Base-by-base conservation (phyloP, 108 stramenopile species). In the Epithemia pelagica region DNA sequence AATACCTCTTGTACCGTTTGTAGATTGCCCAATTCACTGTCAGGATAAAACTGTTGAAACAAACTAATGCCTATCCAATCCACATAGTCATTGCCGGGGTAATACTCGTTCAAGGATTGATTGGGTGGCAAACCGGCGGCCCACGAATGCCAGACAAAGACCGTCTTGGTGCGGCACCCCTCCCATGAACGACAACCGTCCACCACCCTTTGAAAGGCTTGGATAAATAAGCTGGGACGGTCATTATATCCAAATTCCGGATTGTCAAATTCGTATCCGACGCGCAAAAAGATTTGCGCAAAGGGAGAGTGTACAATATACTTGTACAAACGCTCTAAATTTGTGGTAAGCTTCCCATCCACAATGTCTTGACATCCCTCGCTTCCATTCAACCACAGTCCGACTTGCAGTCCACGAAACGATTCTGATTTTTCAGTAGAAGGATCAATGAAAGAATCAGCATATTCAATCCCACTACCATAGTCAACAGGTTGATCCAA, bases 111-210 rank as follows among this genome's bases (percentile, higher is more conserved):
- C 37, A 92, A 29, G 0, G 75, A 65, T 19, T 74, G 10, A 28
- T 57, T 52, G n/a, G 59, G 30, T 30, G 78, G 56, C 58, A 77
- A 74, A 18, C 82, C 82, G 29, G 88, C 91, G 52, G 75, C 88
- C 91, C 91, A 92, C 18, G 91, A 92, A 79, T 92, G 91, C 91
- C 91, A 92, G 19, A 87, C 86, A 67, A 88, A 87, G 26, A 73
- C 56, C 0, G 86, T 73, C 37, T 80, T 75, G 0, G 59, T 58
- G 33, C 63, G 77, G 62, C 81, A 73, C 46, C 68, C 28, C 73
- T 67, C 1, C 63, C 7, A 5, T 26, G 27, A 64, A 30, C 32
- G 59, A 60, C 79, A 79, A 22, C 67, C 66, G 10, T 68, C 10
- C 0, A 88, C 88, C 32, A 92, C 70, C 25, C 75, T 74, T n/a